Evolutionary conservation across 768 basidiomycete genomes (phyloP).

Genomic region (Mycena belliarum): DNA sequence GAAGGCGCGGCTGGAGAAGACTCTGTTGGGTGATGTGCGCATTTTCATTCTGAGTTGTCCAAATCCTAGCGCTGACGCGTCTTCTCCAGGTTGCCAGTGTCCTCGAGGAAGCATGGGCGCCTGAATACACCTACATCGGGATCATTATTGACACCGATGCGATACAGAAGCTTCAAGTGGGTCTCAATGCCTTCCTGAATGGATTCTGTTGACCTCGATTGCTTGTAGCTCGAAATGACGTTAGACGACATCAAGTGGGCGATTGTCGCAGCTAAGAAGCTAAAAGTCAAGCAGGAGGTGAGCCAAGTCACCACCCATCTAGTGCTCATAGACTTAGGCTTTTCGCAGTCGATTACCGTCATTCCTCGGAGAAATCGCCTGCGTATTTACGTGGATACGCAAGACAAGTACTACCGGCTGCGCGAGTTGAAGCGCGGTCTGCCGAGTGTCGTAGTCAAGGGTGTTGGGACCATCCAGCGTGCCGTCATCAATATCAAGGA

Average conservation of each 20-base stretch:
- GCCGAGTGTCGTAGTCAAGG: conserved; percentile 90
- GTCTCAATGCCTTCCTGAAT: conserved; percentile 11
- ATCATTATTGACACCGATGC: conserved; percentile 89
- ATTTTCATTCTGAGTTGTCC: too few relatives aligned
- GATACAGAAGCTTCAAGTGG: conserved; percentile 84
- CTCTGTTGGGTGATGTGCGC: conserved; percentile 86
- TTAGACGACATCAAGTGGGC: conserved; percentile 93
- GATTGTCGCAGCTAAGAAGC: conserved; percentile 80
- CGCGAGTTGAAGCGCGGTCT: conserved; percentile 85
- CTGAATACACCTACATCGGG: conserved; percentile 89
- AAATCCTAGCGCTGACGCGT: not conserved
- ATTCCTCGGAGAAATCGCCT: conserved; percentile 74
- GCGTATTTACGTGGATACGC: conserved; percentile 76
- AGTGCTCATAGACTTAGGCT: conserved; percentile 3
- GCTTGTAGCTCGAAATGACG: conserved; percentile 79
- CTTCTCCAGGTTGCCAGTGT: conserved; percentile 76
- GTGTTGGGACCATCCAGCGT: conserved; percentile 82
- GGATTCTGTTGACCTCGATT: not conserved
- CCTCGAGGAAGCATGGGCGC: conserved; percentile 95
- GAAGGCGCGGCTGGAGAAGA: conserved; percentile 94
- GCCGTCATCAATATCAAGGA: conserved; percentile 97
- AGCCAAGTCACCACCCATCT: not conserved
- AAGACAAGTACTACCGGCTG: conserved; percentile 80
- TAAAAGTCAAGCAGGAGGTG: conserved; percentile 91
- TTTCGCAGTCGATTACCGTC: conserved; percentile 66